These are phyloP conservation scores for Westerdykella ornata DNA, from an alignment of 2,329 filamentous ascomycete genomes.

Conservation along the genomic window DNA sequence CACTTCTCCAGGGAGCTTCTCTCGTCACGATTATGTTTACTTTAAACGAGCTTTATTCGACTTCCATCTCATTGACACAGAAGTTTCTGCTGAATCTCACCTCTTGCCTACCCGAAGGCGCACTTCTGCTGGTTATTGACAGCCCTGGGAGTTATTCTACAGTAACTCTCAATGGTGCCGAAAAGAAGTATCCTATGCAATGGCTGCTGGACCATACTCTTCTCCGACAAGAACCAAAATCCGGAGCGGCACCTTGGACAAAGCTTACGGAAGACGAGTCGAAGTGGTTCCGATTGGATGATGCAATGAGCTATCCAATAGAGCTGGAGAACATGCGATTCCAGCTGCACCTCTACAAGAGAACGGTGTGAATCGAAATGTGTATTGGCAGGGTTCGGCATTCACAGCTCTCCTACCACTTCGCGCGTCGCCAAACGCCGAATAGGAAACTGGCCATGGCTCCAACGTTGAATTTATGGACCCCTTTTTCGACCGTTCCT, in stretches of 20 bases:
- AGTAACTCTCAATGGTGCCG: conserved; percentile 52
- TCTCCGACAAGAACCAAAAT: conserved; percentile 31
- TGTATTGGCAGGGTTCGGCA: no score
- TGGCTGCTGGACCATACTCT: conserved; percentile 85
- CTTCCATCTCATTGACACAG: conserved; percentile 68
- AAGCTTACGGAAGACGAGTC: conserved; percentile 71
- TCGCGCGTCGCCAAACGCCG: not conserved
- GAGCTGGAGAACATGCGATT: conserved; percentile 91
- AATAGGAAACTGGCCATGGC: not conserved
- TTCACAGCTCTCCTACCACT: not conserved
- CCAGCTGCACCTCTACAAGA: conserved; percentile 73
- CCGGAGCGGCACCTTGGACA: conserved; percentile 51
- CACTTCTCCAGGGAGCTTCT: conserved; percentile 24
- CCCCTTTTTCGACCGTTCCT: not conserved
- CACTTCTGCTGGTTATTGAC: conserved; percentile 78
- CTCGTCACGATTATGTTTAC: conserved; percentile 87
- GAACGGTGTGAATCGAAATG: not conserved
- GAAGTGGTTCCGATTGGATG: conserved; percentile 69
- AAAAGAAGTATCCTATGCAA: conserved; percentile 81
- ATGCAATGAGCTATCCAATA: conserved; percentile 68
- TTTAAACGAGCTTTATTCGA: conserved; percentile 86
- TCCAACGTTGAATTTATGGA: no score
- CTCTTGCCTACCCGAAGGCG: conserved; percentile 49
- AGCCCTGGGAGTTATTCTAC: conserved; percentile 92
- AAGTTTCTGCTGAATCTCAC: conserved; percentile 66